Conservation (phyloP, 192 early-diverging fungal genomes). For the Coemansia sp. region DNA sequence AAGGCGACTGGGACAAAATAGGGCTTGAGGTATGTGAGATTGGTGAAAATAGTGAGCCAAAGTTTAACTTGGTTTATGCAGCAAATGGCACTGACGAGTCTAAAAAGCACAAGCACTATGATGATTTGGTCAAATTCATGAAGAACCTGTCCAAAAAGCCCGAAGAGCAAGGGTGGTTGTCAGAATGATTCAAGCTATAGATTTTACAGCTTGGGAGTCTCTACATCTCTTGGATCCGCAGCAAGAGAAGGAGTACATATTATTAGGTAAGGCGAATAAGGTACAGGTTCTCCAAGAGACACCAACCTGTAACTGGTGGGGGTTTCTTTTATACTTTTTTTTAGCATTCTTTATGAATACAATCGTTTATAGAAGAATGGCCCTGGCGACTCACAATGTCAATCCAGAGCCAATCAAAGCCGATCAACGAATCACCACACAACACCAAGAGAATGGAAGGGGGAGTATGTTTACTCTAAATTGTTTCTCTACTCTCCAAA, state of each 20-base stretch:
- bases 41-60: too few species aligned
- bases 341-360: too few species aligned
- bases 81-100: background rate
- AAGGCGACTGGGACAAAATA: background rate
- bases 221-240: background rate
- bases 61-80: background rate
- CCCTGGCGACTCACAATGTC: too few species aligned
- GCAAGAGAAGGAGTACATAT: too few species aligned
- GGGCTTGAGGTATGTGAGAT: too few species aligned
- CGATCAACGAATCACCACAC: background rate
- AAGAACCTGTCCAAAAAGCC: background rate
- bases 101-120: background rate
- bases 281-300: too few species aligned
- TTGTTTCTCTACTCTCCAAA: background rate
- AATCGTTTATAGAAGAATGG: too few species aligned
- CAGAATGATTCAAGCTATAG: background rate
- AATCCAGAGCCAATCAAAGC: too few species aligned
- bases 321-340: too few species aligned
- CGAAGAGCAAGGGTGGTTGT: background rate
- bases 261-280: too few species aligned
- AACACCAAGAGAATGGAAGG: background rate
- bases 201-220: background rate
- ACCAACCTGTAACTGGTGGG: too few species aligned
- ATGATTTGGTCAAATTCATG: background rate
- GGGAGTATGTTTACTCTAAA: background rate